Base-by-base conservation (phyloP, 1,284 basidiomycete species). In the Cutaneotrichosporon daszewskae region DNA sequence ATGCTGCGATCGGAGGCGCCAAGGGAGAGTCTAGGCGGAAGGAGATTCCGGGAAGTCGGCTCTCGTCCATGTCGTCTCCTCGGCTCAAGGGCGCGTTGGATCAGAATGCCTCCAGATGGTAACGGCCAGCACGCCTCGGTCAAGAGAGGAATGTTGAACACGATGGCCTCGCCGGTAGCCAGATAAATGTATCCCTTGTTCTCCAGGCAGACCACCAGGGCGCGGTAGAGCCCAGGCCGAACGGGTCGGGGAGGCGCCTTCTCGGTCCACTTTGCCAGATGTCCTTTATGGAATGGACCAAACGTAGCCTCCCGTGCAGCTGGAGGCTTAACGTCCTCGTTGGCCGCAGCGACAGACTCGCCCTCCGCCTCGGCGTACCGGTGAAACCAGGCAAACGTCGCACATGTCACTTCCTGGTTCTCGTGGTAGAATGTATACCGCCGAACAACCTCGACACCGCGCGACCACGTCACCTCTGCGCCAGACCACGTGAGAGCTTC, bases 91-190 rank as follows among this genome's bases (percentile, higher is more conserved):
- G 79, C 77, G n/a, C 87, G 76, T 60, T 90, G 86, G 29, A 90
- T 40, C 16, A 70, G 40, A 1, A 69, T 33, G 1, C 69, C 69
- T 20, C 68, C 68, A n/a, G 43, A 46, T 19, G 49, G 43, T 6
- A 88, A 70, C 1, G 87, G 78, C 86, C 87, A 91, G 1, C 83
- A 86, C 43, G 74, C 76, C 17, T 82, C 77, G 5, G 90, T 81
- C 38, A 82, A 75, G 63, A 90, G 91, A 0, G 89, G 89, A 0
- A 92, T 69, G n/a, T 83, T 78, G 54, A 89, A 81, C 0, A 81
- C 83, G 58, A 83, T 82, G 57, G 87, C 82, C 27, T 79, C 68
- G 2, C 89, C 89, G 41, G 83, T 82, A 41, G 78, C 73, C 40
- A 84, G 75, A 60, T 82, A 87, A 33, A 91, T 79, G 58, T 81